Evolutionary conservation across 768 basidiomycete genomes (phyloP).

Genomic region (Pleurotus sapidus): DNA sequence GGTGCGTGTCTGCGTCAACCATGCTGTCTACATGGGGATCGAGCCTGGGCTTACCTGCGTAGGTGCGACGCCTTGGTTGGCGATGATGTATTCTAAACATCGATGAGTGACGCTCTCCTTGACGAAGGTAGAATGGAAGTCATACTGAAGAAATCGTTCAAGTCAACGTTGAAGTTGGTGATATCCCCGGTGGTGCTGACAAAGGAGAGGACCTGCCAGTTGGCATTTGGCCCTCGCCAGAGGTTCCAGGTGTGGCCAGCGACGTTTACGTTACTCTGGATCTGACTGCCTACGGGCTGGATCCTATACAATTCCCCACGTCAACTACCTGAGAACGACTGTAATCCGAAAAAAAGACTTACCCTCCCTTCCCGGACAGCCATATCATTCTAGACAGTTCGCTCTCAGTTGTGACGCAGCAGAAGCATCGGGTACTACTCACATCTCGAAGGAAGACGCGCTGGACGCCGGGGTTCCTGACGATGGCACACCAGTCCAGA

Average conservation of each 20-base stretch:
- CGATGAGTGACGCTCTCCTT: not conserved
- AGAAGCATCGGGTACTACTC: constrained; percentile 12
- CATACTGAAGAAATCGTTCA: constrained; percentile 56
- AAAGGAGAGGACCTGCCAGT: constrained; percentile 58
- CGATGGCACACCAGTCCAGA: constrained; percentile 46
- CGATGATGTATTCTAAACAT: constrained; percentile 39
- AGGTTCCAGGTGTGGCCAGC: constrained; percentile 54
- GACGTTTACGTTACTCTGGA: constrained; percentile 34
- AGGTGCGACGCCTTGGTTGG: constrained; percentile 42
- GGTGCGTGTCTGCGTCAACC: not conserved
- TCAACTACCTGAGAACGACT: too few species aligned
- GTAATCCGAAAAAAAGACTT: constrained; percentile 7
- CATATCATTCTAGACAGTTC: constrained; percentile 49
- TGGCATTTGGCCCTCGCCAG: constrained; percentile 50
- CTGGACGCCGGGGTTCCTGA: constrained; percentile 43
- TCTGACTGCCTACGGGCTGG: constrained; percentile 51
- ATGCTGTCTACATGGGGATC: not conserved
- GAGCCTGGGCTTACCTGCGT: constrained; percentile 32
- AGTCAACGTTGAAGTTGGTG: constrained; percentile 46
- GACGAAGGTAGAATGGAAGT: not conserved
- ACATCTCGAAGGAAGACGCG: constrained; percentile 54
- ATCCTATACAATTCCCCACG: constrained; percentile 29
- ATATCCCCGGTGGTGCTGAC: constrained; percentile 46
- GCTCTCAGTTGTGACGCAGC: not conserved
- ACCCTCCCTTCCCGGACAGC: constrained; percentile 57